Evolutionary conservation across 192 early-diverging fungal genomes (phyloP), one percentile per base, ranked within the genome.

Genomic region (Coemansia sp.): DNA sequence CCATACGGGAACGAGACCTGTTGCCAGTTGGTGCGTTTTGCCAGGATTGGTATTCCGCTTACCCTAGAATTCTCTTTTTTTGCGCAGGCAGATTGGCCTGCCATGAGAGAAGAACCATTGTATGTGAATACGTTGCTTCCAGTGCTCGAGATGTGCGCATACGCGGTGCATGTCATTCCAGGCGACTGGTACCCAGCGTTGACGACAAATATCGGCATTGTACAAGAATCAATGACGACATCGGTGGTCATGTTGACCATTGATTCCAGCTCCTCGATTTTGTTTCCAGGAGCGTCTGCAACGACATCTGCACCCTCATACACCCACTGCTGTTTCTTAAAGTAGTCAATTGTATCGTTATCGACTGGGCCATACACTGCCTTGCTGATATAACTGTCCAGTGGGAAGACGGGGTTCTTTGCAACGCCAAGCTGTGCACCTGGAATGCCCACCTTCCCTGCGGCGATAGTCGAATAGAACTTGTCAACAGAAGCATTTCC

Each of bases 121-220:
- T 53, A 53, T 16, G 51, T 53, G 10, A 53, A 53, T 12, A 53
- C 51, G 24, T 53, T 53, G 51, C 12, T 53, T 10, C 16, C 24
- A 15, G 23, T 26, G 4, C 14, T 4, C 23, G 51, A 53, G 4
- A 53, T 53, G 24, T 53, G 51, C 24, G 51, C 51, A 26, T 53
- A 53, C 5, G 51, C 51, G 1, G 51, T 53, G 24, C 51, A 53
- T 9, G 51, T 26, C 51, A 53, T 53, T 53, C 51, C 51, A 3
- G 51, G 51, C 21, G 51, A 53, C 51, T 53, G 51, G 24, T 53
- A 53, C 26, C 51, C 51, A 21, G 51, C 51, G 14, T 53, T 53
- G 20, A 53, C 20, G 2, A 53, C 24, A 21, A 53, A 53, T 53
- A 53, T 53, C 5, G 51, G 51, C 51, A 53, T 53, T 1, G 51